Percentiles rank a stretch among this genome's conserved stretches.
These are phyloP conservation scores for Potentilla sterilis DNA, from an alignment of 306 rosid genomes.

Conservation along the genomic window DNA sequence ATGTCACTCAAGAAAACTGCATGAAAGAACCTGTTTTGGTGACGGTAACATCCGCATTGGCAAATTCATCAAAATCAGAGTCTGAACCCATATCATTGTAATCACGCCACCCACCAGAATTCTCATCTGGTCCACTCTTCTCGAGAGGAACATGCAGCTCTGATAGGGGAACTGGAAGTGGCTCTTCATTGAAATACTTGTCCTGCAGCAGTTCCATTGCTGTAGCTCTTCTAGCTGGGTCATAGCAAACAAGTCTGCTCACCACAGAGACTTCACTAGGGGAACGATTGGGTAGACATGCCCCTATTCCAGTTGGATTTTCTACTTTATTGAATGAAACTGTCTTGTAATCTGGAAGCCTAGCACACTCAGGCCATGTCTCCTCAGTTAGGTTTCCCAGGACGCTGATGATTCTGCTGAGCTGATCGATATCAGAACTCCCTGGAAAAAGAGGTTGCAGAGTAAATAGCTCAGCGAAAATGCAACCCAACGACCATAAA, in stretches of 20 bases:
- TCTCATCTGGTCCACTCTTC: slow-evolving; percentile 38
- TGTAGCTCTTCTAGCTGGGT: slow-evolving; percentile 70
- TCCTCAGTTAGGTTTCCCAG: slow-evolving; percentile 76
- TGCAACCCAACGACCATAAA: slow-evolving; percentile 92
- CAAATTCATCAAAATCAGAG: slow-evolving; percentile 79
- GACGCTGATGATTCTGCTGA: slow-evolving; percentile 60
- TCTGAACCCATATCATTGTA: slow-evolving; percentile 51
- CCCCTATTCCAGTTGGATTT: slow-evolving; percentile 57
- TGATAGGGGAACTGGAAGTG: slow-evolving; percentile 62
- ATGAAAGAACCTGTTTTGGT: slow-evolving; percentile 62
- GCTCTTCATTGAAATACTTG: slow-evolving; percentile 63
- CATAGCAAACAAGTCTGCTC: slow-evolving; percentile 56
- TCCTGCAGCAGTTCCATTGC: slow-evolving; percentile 69
- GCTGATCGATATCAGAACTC: slow-evolving; percentile 77
- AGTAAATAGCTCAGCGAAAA: slow-evolving; percentile 61
- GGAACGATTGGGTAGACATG: slow-evolving; percentile 45
- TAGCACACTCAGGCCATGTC: slow-evolving; percentile 61
- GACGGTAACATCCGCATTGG: slow-evolving; percentile 44
- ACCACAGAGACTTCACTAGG: slow-evolving; percentile 50
- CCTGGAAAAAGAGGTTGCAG: slow-evolving; percentile 83
- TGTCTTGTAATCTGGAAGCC: slow-evolving; percentile 65
- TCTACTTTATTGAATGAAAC: slow-evolving; percentile 62
- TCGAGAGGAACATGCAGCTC: slow-evolving; percentile 54
- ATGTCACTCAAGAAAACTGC: slow-evolving; percentile 51
- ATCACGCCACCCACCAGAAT: slow-evolving; percentile 46